Conservation (phyloP, 768 basidiomycete species). For the Phylloporus scabripes region DNA sequence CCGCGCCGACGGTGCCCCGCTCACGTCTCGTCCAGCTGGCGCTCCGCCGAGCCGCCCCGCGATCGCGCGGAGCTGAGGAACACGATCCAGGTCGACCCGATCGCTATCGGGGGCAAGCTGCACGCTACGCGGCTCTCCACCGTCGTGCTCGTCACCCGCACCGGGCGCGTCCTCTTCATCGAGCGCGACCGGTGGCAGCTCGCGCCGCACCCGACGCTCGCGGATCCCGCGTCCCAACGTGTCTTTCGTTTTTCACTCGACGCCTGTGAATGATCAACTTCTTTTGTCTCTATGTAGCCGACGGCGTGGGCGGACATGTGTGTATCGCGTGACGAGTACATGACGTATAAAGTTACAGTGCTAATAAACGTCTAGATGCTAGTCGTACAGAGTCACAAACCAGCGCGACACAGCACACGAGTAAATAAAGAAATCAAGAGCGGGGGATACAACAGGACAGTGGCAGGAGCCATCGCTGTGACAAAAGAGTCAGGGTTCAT, state of each 20-base stretch:
- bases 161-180: constrained; percentile 57
- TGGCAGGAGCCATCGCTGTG: not conserved
- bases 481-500: constrained; percentile 28
- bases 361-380: constrained; percentile 24
- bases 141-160: constrained; percentile 57
- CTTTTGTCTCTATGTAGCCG: constrained; percentile 19
- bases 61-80: constrained; percentile 52
- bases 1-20: too few species aligned
- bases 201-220: constrained; percentile 29
- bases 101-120: constrained; percentile 24
- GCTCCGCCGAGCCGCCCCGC: constrained; percentile 36
- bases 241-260: constrained; percentile 44
- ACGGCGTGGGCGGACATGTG: constrained; percentile 7
- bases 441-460: constrained; percentile 4
- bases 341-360: constrained; percentile 31
- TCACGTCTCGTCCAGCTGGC: constrained; percentile 15
- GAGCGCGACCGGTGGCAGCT: constrained; percentile 68
- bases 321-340: constrained; percentile 23
- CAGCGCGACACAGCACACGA: constrained; percentile 22
- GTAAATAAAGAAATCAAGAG: constrained; percentile 23
- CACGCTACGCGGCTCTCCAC: constrained; percentile 76
- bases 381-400: constrained; percentile 27
- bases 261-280: constrained; percentile 10
- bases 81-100: constrained; percentile 60
- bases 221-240: constrained; percentile 42